phyloP scores from a whole-genome alignment of 2,329 filamentous ascomycete genomes.

The Ascochyta fabae region DNA sequence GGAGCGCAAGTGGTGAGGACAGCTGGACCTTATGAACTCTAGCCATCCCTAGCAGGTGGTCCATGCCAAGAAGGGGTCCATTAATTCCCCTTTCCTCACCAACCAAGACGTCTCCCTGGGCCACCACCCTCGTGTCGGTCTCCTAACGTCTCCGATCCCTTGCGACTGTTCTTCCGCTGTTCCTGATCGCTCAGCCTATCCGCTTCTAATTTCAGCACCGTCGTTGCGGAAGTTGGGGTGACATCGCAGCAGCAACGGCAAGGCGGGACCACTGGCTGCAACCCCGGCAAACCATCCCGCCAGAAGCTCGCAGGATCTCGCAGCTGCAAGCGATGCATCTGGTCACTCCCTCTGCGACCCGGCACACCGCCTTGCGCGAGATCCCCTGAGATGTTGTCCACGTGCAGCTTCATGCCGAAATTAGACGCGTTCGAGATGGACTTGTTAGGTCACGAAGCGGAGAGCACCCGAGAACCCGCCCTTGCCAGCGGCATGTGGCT shows the following conservation, averaged over 20 bases:
- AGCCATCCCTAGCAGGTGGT: conserved; percentile 35
- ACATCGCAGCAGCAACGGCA: conserved; percentile 27
- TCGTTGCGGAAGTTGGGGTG: conserved; percentile 22
- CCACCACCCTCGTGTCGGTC: conserved; percentile 23
- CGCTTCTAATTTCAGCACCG: conserved; percentile 34
- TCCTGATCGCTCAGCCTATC: conserved; percentile 32
- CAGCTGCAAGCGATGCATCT: conserved; percentile 22
- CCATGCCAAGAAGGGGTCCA: conserved; percentile 23
- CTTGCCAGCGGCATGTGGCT: conserved; percentile 17
- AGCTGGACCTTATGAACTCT: conserved; percentile 30
- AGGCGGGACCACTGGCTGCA: conserved; percentile 24
- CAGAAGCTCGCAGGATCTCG: conserved; percentile 13
- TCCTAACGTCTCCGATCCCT: conserved; percentile 28
- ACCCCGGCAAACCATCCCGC: conserved; percentile 33
- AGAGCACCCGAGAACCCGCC: conserved; percentile 17
- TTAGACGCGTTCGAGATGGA: conserved; percentile 34
- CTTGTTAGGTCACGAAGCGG: conserved; percentile 35
- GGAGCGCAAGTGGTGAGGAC: conserved; percentile 30
- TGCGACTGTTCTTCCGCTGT: conserved; percentile 18
- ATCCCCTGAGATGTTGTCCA: conserved; percentile 28
- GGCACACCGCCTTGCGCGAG: conserved; percentile 31
- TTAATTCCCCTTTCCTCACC: conserved; percentile 26
- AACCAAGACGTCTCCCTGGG: conserved; percentile 20
- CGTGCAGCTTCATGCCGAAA: conserved; percentile 39
- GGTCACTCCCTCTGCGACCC: conserved; percentile 20